phyloP scores from a whole-genome alignment of 2,329 filamentous ascomycete species.

The Diaporthe sp. region DNA sequence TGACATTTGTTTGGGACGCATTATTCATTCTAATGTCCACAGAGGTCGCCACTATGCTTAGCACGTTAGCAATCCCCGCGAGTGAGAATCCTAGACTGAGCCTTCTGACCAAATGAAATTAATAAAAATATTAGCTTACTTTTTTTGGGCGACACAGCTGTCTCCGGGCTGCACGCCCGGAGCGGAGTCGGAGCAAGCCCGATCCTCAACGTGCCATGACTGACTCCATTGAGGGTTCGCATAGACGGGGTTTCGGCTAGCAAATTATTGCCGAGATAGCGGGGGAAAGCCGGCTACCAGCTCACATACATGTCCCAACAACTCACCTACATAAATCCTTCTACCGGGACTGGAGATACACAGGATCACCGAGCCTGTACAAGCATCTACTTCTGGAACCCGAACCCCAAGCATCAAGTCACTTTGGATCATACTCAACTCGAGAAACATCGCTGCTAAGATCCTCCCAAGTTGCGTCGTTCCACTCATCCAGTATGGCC shows the following conservation, averaged over 20 bases:
- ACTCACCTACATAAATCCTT: background rate
- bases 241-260: background rate
- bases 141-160: background rate
- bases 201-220: background rate
- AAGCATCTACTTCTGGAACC: background rate
- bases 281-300: conserved; percentile 8
- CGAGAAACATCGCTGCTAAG: background rate
- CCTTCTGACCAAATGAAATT: background rate
- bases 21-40: background rate
- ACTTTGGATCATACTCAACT: background rate
- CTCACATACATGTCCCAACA: background rate
- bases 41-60: background rate
- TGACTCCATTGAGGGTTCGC: background rate
- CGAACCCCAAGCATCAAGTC: background rate
- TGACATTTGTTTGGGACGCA: background rate
- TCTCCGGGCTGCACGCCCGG: background rate
- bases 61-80: background rate
- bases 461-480: background rate
- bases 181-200: conserved; percentile 13
- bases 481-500: background rate
- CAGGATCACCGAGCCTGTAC: background rate
- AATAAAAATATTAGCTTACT: background rate
- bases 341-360: background rate
- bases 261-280: conserved; percentile 11
- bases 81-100: background rate